phyloP scores from a whole-genome alignment of 352 stramenopile species.

The Pythium rhizo-oryzae region DNA sequence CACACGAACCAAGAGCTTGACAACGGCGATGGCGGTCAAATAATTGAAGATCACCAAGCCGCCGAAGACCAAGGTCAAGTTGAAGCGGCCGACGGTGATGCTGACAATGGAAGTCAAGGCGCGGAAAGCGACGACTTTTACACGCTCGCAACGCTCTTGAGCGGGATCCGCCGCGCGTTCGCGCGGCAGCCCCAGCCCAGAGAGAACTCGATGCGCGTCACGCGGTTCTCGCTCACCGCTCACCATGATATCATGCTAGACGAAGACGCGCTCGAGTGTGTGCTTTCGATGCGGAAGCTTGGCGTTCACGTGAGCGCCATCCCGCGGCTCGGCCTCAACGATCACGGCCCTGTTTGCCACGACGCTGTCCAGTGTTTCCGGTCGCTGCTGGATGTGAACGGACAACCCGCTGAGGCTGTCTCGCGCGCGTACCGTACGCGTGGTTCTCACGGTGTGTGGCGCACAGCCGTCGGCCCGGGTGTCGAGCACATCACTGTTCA shows the following conservation, averaged over 20 bases:
- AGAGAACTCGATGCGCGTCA: neutral
- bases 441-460: neutral
- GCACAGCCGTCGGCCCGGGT: neutral
- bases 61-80: too few species aligned
- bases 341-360: neutral
- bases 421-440: neutral
- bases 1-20: too few species aligned
- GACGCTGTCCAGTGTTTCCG: neutral
- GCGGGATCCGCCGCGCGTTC: neutral
- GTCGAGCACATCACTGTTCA: neutral
- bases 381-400: neutral
- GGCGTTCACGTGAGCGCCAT: neutral
- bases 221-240: neutral
- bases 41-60: too few species aligned
- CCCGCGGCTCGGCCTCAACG: neutral
- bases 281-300: neutral
- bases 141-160: neutral
- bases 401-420: neutral
- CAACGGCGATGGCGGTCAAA: too few species aligned
- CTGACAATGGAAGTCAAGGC: neutral
- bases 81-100: too few species aligned
- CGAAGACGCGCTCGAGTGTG: neutral
- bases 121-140: neutral
- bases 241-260: neutral
- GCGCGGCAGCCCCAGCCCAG: neutral